Evolutionary conservation across 2,329 filamentous ascomycete genomes (phyloP).

Genomic region (Colletotrichum graminicola): DNA sequence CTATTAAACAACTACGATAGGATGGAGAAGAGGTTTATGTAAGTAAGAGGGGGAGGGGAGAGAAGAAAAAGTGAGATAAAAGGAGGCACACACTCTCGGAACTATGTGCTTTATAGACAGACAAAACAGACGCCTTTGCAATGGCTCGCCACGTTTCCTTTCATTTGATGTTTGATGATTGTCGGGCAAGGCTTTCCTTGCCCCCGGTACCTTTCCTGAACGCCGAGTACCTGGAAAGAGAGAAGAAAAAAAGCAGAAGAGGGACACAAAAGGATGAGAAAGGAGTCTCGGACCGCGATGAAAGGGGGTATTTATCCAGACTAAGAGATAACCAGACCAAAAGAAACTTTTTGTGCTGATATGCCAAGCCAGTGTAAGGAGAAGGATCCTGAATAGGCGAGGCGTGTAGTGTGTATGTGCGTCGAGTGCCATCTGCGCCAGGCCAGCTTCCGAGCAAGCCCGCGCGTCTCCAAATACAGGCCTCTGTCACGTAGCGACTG

Average conservation of each 20-base stretch:
- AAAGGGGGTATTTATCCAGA: conserved; percentile 42
- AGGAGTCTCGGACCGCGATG: conserved; percentile 19
- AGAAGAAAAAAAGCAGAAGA: background rate
- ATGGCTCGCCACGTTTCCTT: conserved; percentile 1
- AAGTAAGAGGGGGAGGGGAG: background rate
- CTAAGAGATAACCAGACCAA: conserved; percentile 23
- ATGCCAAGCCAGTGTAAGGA: background rate
- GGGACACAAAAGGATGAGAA: background rate
- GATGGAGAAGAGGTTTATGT: background rate
- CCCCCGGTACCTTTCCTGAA: background rate
- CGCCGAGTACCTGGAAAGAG: conserved; percentile 1
- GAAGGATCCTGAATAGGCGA: background rate
- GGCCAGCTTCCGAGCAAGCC: background rate
- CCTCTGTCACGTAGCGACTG: background rate
- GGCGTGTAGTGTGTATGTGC: background rate
- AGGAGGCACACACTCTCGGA: too few relatives aligned
- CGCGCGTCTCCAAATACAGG: background rate
- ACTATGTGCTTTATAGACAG: background rate
- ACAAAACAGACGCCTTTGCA: conserved; percentile 15
- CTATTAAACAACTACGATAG: conserved; percentile 12
- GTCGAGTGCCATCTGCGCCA: background rate
- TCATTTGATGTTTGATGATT: background rate
- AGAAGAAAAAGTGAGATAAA: too few relatives aligned
- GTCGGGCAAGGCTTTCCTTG: background rate
- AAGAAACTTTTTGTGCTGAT: conserved; percentile 3